Percentiles rank a stretch among this genome's conserved stretches.
Evolutionary conservation across 129 eudicot species (phyloP).

Genomic region (Chrysanthemum seticuspe): DNA sequence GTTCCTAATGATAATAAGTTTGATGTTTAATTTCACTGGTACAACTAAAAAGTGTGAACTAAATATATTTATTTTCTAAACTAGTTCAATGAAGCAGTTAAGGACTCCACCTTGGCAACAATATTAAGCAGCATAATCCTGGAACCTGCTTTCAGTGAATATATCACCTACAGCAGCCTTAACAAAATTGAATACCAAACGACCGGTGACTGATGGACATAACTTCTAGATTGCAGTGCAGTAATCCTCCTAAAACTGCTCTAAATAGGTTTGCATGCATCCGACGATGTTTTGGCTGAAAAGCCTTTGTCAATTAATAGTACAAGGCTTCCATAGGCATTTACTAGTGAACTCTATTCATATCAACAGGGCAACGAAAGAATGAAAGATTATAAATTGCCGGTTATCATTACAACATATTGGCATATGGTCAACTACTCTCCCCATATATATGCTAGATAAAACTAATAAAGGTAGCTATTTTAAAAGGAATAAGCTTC

Average conservation of each 20-base stretch:
- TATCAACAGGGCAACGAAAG: not conserved
- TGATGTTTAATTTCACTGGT: too few relatives aligned
- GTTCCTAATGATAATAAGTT: too few relatives aligned
- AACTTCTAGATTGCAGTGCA: too few relatives aligned
- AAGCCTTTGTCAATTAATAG: not conserved
- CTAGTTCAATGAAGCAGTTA: too few relatives aligned
- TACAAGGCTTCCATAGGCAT: not conserved
- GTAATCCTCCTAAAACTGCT: not conserved
- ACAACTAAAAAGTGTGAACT: too few relatives aligned
- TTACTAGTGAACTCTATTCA: conserved; percentile 4
- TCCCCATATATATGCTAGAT: not conserved
- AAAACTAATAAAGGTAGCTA: not conserved
- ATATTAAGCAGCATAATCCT: too few relatives aligned
- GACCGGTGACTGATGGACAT: too few relatives aligned
- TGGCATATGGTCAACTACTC: not conserved
- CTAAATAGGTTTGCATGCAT: not conserved
- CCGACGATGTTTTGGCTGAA: not conserved
- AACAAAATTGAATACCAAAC: too few relatives aligned
- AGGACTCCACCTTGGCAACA: too few relatives aligned
- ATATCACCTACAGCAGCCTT: not conserved
- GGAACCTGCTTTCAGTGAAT: not conserved
- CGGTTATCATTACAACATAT: not conserved
- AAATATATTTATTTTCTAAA: too few relatives aligned
- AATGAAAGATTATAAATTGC: not conserved
- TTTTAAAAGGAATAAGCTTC: not conserved